These are phyloP conservation scores for Tuber borchii DNA, from an alignment of 495 filamentous ascomycete species.

Conservation along the genomic window DNA sequence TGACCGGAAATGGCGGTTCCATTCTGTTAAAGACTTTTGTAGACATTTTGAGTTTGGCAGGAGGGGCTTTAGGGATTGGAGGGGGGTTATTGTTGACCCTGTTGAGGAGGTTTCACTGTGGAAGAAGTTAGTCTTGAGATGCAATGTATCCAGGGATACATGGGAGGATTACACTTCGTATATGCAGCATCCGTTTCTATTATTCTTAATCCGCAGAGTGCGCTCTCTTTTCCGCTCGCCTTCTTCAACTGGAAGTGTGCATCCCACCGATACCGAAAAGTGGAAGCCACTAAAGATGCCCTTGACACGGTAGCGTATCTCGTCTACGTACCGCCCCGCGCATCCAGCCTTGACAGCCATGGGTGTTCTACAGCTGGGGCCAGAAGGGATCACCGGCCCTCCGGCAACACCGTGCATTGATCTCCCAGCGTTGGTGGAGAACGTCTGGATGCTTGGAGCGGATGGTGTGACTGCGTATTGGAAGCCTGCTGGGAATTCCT, in stretches of 20 bases:
- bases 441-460: constrained; percentile 24
- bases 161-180: constrained; percentile 27
- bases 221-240: constrained; percentile 22
- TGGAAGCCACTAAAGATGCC: constrained; percentile 29
- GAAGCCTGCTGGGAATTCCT: constrained; percentile 19
- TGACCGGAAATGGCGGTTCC: constrained; percentile 41
- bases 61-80: constrained; percentile 37
- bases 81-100: constrained; percentile 2
- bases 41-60: constrained; percentile 37
- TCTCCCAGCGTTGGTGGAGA: constrained; percentile 13
- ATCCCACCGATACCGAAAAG: constrained; percentile 20
- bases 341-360: constrained; percentile 12
- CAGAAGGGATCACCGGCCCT: constrained; percentile 30
- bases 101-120: background rate
- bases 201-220: constrained; percentile 40
- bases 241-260: background rate
- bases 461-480: constrained; percentile 33
- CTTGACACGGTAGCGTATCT: constrained; percentile 26
- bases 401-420: constrained; percentile 13
- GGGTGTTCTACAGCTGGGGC: constrained; percentile 19
- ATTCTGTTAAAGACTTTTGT: constrained; percentile 23
- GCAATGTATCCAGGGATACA: background rate
- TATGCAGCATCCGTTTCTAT: constrained; percentile 34
- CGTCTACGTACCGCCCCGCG: constrained; percentile 14
- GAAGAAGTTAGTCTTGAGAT: background rate